A percentile compares a stretch with the other conserved stretches of the same genome.
phyloP scores from a whole-genome alignment of 148 eudicot genomes.

The Amaranthus palmeri region DNA sequence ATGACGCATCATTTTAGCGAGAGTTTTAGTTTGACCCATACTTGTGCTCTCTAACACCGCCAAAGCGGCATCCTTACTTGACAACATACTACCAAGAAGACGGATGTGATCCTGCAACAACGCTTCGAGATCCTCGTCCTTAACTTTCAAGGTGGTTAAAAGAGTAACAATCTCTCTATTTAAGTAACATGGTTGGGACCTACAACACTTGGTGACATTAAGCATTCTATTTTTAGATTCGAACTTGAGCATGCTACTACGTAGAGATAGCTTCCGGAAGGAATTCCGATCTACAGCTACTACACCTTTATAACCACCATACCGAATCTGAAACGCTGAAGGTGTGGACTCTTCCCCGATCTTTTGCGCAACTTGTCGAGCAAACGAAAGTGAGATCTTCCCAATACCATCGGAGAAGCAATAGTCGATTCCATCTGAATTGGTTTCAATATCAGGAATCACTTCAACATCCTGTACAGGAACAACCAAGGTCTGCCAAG shows the following conservation, averaged over 20 bases:
- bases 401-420: slow-evolving; percentile 98
- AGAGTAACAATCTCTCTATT: slow-evolving; percentile 86
- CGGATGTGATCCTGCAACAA: slow-evolving; percentile 61
- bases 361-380: slow-evolving; percentile 72
- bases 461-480: slow-evolving; percentile 63
- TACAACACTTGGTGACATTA: slow-evolving; percentile 79
- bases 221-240: slow-evolving; percentile 91
- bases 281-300: slow-evolving; percentile 81
- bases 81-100: slow-evolving; percentile 59
- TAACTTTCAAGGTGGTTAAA: slow-evolving; percentile 74
- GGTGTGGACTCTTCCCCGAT: slow-evolving; percentile 66
- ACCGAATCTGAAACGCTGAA: slow-evolving; percentile 91
- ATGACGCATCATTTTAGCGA: slow-evolving; percentile 61
- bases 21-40: slow-evolving; percentile 45
- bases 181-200: slow-evolving; percentile 76
- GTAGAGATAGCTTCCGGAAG: slow-evolving; percentile 66
- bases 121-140: slow-evolving; percentile 52
- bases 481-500: slow-evolving; percentile 72
- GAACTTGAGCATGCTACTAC: slow-evolving; percentile 90
- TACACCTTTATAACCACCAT: slow-evolving; percentile 96
- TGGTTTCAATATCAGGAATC: slow-evolving; percentile 77
- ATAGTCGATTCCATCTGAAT: slow-evolving; percentile 62
- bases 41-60: slow-evolving; percentile 63
- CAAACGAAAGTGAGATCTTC: slow-evolving; percentile 79
- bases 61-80: slow-evolving; percentile 53